Evolutionary conservation across 441 rosid genomes (phyloP), one percentile per base, ranked within the genome.

Genomic region (Gossypium lobatum): DNA sequence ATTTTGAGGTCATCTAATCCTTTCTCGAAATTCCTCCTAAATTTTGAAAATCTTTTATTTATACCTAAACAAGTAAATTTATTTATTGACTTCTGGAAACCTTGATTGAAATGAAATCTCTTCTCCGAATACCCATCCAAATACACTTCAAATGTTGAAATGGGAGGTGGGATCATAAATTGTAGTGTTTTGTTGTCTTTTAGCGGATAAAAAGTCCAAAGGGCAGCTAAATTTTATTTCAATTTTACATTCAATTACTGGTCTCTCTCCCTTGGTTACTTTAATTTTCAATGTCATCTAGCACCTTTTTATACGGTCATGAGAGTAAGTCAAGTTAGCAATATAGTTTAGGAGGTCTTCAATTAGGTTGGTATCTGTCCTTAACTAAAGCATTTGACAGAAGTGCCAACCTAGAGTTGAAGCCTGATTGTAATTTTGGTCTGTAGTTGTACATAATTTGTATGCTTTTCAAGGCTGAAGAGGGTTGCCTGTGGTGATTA

Each of bases 351-450:
- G 52, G 58, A 67, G 21, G 39, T 48, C 57, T 42, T n/a, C 23
- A n/a, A 2, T 52, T 69, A 17, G 21, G 48, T 13, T 69, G 46
- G 21, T 65, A 16, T 66, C 23, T n/a, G 59, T 68, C 60, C 60
- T 67, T 50, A 68, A 28, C 72, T 17, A 26, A 48, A 25, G 48
- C 62, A 69, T 69, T 69, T 16, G 31, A 48, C 61, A 16, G 61
- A 1, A 28, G 26, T 31, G n/a, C 73, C 10, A 53, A 53, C 48
- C 34, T 4, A 16, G 46, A 28, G 20, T 17, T 53, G 62, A 52
- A 68, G 60, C 45, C 46, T 52, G 60, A 52, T 52, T 68, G 50
- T 69, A 53, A 53, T 14, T 18, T 50, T 18, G 16, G 2, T 16
- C 13, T 68, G 60, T 17, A 31, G 46, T 52, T 7, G 26, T 25